Evolutionary conservation across 176 grass and related monocot genomes (phyloP).

Genomic region (Secale cereale): DNA sequence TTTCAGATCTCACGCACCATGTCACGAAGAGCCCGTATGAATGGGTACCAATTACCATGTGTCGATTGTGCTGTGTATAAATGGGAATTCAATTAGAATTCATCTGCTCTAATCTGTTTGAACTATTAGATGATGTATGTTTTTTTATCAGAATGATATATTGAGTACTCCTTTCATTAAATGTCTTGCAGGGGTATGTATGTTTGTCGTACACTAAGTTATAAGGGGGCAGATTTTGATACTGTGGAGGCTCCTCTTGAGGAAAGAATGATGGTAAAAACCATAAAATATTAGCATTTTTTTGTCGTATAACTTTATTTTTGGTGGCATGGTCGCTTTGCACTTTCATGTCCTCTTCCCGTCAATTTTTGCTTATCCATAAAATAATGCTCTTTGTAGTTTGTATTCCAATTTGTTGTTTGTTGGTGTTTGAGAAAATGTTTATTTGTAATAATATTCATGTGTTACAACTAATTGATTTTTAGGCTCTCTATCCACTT

Average conservation of each 20-base stretch:
- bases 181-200: slow-evolving; percentile 92
- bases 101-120: slow-evolving; percentile 9
- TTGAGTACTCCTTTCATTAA: slow-evolving; percentile 21
- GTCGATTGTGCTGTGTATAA: slow-evolving; percentile 7
- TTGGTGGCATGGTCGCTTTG: neutral
- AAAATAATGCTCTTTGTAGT: neutral
- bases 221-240: slow-evolving; percentile 93
- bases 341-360: slow-evolving; percentile 13
- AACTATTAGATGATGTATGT: neutral
- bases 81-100: slow-evolving; percentile 12
- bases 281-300: slow-evolving; percentile 30
- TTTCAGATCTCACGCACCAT: slow-evolving; percentile 21
- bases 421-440: neutral
- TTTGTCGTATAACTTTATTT: slow-evolving; percentile 16
- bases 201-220: slow-evolving; percentile 94
- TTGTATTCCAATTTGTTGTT: neutral
- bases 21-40: slow-evolving; percentile 13
- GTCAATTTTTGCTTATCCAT: slow-evolving; percentile 5
- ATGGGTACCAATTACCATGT: slow-evolving; percentile 20
- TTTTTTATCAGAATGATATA: slow-evolving; percentile 13
- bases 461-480: neutral
- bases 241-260: slow-evolving; percentile 81
- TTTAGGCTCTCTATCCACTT: neutral
- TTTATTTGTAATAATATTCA: slow-evolving; percentile 3
- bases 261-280: slow-evolving; percentile 97